Evolutionary conservation across 2,329 filamentous ascomycete genomes (phyloP).

Genomic region (Aspergillus alliaceus): DNA sequence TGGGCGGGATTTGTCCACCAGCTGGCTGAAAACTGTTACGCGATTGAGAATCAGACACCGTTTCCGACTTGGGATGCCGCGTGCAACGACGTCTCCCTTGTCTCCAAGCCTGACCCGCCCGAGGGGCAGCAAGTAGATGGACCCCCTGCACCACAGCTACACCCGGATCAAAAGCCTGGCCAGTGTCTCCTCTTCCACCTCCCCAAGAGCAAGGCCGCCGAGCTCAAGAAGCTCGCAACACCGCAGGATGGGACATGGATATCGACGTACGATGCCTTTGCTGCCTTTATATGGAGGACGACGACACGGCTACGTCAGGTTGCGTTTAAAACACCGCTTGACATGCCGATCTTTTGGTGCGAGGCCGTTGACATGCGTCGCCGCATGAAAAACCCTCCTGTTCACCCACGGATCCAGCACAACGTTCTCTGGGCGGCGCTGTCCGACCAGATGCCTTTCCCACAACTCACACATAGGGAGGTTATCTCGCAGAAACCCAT

Average conservation of each 20-base stretch:
- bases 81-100: slow-evolving; percentile 36
- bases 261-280: slow-evolving; percentile 50
- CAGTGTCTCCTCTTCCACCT: slow-evolving; percentile 44
- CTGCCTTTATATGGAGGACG: slow-evolving; percentile 44
- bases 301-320: slow-evolving; percentile 34
- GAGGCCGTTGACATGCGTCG: slow-evolving; percentile 41
- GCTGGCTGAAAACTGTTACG: slow-evolving; percentile 46
- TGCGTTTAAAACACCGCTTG: slow-evolving; percentile 30
- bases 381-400: slow-evolving; percentile 30
- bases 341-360: slow-evolving; percentile 29
- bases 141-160: slow-evolving; percentile 6
- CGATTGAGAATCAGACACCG: slow-evolving; percentile 28
- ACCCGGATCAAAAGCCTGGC: slow-evolving; percentile 12
- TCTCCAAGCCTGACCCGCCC: slow-evolving; percentile 30
- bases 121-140: slow-evolving; percentile 23
- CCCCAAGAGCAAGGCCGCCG: slow-evolving; percentile 44
- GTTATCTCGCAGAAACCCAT: slow-evolving; percentile 37
- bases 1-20: slow-evolving; percentile 42
- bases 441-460: slow-evolving; percentile 23
- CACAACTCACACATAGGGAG: slow-evolving; percentile 31
- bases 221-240: slow-evolving; percentile 40
- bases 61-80: slow-evolving; percentile 39
- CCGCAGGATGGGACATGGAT: slow-evolving; percentile 42
- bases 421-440: slow-evolving; percentile 33
- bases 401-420: slow-evolving; percentile 36